phyloP scores from a whole-genome alignment of 2,329 filamentous ascomycete species.

The Fusarium palustre region DNA sequence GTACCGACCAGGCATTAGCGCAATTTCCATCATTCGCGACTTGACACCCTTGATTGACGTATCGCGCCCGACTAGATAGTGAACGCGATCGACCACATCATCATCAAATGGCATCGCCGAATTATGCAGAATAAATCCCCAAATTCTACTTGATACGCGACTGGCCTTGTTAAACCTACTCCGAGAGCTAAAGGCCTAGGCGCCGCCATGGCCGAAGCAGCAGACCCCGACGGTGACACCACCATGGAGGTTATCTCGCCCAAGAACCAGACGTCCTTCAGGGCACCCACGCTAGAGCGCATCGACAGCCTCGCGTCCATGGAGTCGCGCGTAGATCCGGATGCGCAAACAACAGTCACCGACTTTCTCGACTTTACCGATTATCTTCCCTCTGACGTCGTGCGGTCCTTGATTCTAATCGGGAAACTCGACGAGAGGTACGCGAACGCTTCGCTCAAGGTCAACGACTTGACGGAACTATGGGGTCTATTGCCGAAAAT shows the following conservation, averaged over 20 bases:
- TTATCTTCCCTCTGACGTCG: conserved; percentile 75
- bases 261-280: conserved; percentile 45
- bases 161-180: background rate
- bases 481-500: conserved; percentile 68
- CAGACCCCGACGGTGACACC: conserved; percentile 35
- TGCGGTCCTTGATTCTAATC: conserved; percentile 73
- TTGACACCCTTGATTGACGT: conserved; percentile 6
- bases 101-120: conserved; percentile 38
- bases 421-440: conserved; percentile 72
- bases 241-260: conserved; percentile 48
- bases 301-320: conserved; percentile 55
- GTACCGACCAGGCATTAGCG: background rate
- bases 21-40: conserved; percentile 26
- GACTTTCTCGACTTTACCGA: conserved; percentile 78
- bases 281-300: conserved; percentile 46
- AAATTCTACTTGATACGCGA: background rate
- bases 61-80: conserved; percentile 1
- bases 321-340: conserved; percentile 69
- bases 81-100: conserved; percentile 23
- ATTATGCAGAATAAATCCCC: conserved; percentile 2
- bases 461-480: conserved; percentile 67
- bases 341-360: conserved; percentile 76
- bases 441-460: conserved; percentile 63
- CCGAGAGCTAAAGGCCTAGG: background rate
- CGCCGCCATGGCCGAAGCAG: conserved; percentile 46